Base-by-base conservation (phyloP, 1,284 basidiomycete species). In the Phenoliferia sp. region DNA sequence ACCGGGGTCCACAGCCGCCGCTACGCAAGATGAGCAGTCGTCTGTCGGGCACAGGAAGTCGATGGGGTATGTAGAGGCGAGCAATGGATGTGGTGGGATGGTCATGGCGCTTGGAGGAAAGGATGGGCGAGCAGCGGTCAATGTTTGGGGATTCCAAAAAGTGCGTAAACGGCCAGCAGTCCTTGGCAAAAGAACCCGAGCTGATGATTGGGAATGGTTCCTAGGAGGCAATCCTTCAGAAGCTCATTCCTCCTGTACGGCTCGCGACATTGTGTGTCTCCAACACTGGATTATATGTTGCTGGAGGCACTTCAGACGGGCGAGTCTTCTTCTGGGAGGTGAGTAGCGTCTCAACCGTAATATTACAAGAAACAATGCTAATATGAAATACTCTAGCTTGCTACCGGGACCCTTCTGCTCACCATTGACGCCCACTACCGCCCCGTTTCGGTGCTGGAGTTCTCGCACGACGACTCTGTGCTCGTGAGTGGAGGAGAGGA, bases 371-470 rank as follows among this genome's bases (percentile, higher is more conserved):
- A 56, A 3, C 26, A 26, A 29, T 12, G 16, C 32, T 58, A 33
- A 32, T 7, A 17, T 16, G 6, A 19, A 54, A 52, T 32, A 72
- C 71, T 71, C 22, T 80, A 96, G 91, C 83, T 94, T 74, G 84
- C 89, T 2, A 95, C 93, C 3, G 95, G 95, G 9, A 87, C 92
- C 54, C 83, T 99, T 57, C 89, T 90, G 79, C 87, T 90, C 68
- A 87, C 90, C 0, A 94, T 94, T 85, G 94, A 96, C 72, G 94
- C 93, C 10, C 95, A 98, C 79, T 99, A 97, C 80, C 90, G 94
- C 60, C 84, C 88, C 74, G 84, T 97, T 55, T 90, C 86, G 66
- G 87, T 90, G 3, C 81, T 98, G 3, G 85, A 84, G 50, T 98
- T 97, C 79, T 90, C 90, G 6, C 82, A 82, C 39, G 94, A 97